A percentile compares a stretch with the other conserved stretches of the same genome.
phyloP scores from a whole-genome alignment of 2,329 filamentous ascomycete genomes.

The Epicoccum sorghinum region DNA sequence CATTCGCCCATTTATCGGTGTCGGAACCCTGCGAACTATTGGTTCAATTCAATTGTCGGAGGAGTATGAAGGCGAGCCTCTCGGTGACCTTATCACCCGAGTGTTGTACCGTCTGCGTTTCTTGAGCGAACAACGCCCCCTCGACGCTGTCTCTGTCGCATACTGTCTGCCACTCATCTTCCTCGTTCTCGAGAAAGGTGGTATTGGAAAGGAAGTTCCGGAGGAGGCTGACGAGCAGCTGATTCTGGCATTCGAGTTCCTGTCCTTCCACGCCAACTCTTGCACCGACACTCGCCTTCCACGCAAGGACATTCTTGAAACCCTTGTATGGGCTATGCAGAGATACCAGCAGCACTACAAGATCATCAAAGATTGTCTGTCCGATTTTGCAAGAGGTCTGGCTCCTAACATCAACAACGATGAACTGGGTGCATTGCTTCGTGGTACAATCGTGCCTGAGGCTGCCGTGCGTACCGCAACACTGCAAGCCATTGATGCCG shows the following conservation, averaged over 20 bases:
- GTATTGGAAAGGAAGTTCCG: constrained; percentile 67
- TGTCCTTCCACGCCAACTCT: constrained; percentile 85
- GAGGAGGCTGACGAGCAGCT: constrained; percentile 91
- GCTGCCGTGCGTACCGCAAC: constrained; percentile 81
- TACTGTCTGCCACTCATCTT: constrained; percentile 87
- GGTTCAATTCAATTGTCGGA: constrained; percentile 74
- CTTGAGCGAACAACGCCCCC: constrained; percentile 88
- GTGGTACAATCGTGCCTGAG: constrained; percentile 79
- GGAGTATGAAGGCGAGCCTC: constrained; percentile 76
- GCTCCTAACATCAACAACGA: constrained; percentile 76
- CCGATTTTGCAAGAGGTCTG: constrained; percentile 83
- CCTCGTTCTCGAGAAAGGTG: constrained; percentile 77
- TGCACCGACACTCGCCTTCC: constrained; percentile 79
- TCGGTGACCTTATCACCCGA: constrained; percentile 79
- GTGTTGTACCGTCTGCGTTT: constrained; percentile 91
- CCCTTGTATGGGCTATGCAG: constrained; percentile 83
- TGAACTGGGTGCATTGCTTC: constrained; percentile 78
- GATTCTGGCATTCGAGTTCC: constrained; percentile 83
- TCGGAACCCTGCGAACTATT: constrained; percentile 82
- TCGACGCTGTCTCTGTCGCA: constrained; percentile 84
- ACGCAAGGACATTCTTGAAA: constrained; percentile 72
- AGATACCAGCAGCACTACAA: constrained; percentile 93
- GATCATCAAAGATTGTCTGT: constrained; percentile 87
- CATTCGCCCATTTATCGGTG: constrained; percentile 81
- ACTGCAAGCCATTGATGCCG: constrained; percentile 86